Base-by-base conservation (phyloP, 805 yeast species). In the Metschnikowia baotianmanensis region DNA sequence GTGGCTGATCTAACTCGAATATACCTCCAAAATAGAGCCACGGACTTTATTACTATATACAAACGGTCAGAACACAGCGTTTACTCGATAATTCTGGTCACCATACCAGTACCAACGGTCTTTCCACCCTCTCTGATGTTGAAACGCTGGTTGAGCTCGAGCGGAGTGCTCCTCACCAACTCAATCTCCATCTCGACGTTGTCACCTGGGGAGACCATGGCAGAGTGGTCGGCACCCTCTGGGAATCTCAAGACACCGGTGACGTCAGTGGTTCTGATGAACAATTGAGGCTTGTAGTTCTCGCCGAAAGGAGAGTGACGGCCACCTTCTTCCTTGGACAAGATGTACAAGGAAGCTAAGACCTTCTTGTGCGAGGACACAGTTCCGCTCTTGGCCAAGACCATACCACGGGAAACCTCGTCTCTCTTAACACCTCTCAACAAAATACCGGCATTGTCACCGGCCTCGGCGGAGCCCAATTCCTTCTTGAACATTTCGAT, bases 401-500 rank as follows among this genome's bases (percentile, higher is more conserved):
- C 95, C 98, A 91, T 91, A 74, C 99, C 99, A 76, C 99, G 86
- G 70, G 79, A 78, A 57, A 93, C 76, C 64, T 93, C 96, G 61
- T 93, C 99, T 77, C 97, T 88, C 82, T 89, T 90, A 67, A 91
- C 80, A 80, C 98, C 98, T 79, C 99, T 89, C 67, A 93, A 78
- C 67, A 93, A 76, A 58, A 93, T 81, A 73, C 99, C 99, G 66
- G 96, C 95, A 71, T 95, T 93, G 75, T 93, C 99, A 78, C 99
- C 99, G 62, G 96, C 99, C 83, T 85, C 85, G 54, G 98, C 98
- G 59, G 82, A 78, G 72, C 90, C 98, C 61, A 93, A 82, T 69
- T 93, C 98, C 80, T 93, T 93, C 82, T 89, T 90, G 83, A 93
- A 93, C 97, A 90, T 91, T 79, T 93, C 99, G 62, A 93, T 88